phyloP scores from a whole-genome alignment of 345 rosid genomes.

The Crucihimalaya himalaica region DNA sequence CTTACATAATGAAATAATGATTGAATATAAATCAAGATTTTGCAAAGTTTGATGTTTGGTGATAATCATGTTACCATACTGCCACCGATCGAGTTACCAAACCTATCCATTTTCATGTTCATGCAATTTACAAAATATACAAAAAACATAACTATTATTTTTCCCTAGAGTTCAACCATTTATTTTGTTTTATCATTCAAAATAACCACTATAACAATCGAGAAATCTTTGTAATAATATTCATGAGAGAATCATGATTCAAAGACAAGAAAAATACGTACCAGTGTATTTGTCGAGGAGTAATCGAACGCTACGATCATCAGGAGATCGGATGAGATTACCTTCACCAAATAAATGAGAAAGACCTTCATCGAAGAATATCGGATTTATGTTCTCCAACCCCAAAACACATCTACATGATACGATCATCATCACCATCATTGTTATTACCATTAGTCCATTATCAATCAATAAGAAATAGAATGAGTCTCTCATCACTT shows the following conservation, averaged over 20 bases:
- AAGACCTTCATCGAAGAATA: slow-evolving; percentile 76
- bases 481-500: slow-evolving; percentile 30
- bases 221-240: not conserved
- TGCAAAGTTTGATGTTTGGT: not conserved
- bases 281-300: slow-evolving; percentile 86
- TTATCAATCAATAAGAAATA: not conserved
- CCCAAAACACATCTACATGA: slow-evolving; percentile 31
- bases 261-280: slow-evolving; percentile 26
- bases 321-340: slow-evolving; percentile 76
- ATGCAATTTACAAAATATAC: not conserved
- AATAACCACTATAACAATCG: not conserved
- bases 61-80: not conserved
- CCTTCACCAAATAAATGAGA: slow-evolving; percentile 76
- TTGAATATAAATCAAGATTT: not conserved
- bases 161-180: too few relatives aligned
- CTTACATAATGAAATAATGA: not conserved
- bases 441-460: not conserved
- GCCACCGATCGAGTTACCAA: not conserved
- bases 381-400: slow-evolving; percentile 35
- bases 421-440: not conserved
- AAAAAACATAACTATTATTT: not conserved
- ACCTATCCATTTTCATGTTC: slow-evolving; percentile 4
- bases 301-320: slow-evolving; percentile 72
- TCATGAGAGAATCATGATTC: not conserved
- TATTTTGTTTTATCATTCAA: too few relatives aligned